A percentile compares a stretch with the other conserved stretches of the same genome.
phyloP scores from a whole-genome alignment of 2,329 filamentous ascomycete genomes.

The Colletotrichum lini region DNA sequence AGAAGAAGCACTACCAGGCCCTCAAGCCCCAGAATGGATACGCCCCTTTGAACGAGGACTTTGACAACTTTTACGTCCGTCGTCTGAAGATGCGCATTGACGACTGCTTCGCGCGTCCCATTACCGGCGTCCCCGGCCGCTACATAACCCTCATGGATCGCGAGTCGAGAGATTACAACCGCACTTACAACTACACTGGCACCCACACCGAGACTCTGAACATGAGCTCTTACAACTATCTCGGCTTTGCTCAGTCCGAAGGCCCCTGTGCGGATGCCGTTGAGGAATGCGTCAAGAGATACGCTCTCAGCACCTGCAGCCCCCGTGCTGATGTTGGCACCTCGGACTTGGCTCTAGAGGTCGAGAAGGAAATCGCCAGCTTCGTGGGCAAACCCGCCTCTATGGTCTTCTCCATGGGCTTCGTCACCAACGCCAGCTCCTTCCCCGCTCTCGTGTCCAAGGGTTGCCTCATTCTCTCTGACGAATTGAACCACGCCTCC shows the following conservation, averaged over 20 bases:
- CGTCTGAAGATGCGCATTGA: slow-evolving; percentile 95
- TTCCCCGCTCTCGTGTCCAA: slow-evolving; percentile 95
- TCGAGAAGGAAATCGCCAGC: slow-evolving; percentile 88
- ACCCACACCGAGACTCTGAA: slow-evolving; percentile 96
- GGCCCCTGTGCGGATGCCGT: slow-evolving; percentile 95
- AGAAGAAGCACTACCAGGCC: slow-evolving; percentile 85
- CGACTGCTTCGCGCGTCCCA: slow-evolving; percentile 94
- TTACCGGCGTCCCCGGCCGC: slow-evolving; percentile 92
- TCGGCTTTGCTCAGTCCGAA: slow-evolving; percentile 97
- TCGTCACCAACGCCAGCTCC: slow-evolving; percentile 92
- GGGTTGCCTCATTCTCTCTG: slow-evolving; percentile 93
- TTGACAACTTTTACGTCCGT: slow-evolving; percentile 98
- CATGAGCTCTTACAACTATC: slow-evolving; percentile 99
- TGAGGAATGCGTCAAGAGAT: slow-evolving; percentile 87
- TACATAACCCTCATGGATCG: slow-evolving; percentile 95
- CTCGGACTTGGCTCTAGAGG: slow-evolving; percentile 87
- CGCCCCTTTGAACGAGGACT: slow-evolving; percentile 95
- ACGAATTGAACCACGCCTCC: slow-evolving; percentile 97
- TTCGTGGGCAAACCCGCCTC: slow-evolving; percentile 96
- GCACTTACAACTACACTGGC: slow-evolving; percentile 89
- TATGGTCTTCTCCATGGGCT: slow-evolving; percentile 99
- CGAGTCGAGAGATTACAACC: slow-evolving; percentile 91
- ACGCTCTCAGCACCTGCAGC: slow-evolving; percentile 87
- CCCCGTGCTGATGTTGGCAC: slow-evolving; percentile 88
- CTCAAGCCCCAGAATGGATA: slow-evolving; percentile 89